Base-by-base conservation (phyloP, 768 basidiomycete species). In the Strobilomyces echinocephalus region DNA sequence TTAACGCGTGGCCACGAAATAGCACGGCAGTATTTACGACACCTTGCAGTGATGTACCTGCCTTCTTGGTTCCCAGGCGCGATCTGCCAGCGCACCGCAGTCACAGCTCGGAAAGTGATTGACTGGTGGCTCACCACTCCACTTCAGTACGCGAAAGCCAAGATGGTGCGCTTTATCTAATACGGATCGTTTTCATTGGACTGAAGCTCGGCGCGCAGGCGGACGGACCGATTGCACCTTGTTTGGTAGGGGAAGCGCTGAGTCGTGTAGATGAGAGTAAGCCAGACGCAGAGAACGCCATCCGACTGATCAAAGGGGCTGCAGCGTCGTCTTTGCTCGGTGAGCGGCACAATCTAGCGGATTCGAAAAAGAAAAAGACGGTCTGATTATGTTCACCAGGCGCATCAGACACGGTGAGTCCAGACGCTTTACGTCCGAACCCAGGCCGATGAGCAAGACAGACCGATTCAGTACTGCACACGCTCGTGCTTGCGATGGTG, bases 341-440 rank as follows among this genome's bases (percentile, higher is more conserved):
- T 55, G 20, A 36, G 54, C 3, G 24, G 26, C 12, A 8, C 18
- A 40, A 28, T 9, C 38, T 15, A 14, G 14, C 10, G 3, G 40
- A 33, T 41, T 14, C 10, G 5, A 8, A 30, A 3, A 8, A 5
- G n/a, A 8, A 9, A 30, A 35, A 26, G 26, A 47, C 24, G n/a
- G 18, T 26, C 54, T 46, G 36, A 55, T 31, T 4, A 12, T 14
- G 16, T 46, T 21, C n/a, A 12, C 33, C 20, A 55, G 54, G 44
- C 36, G 54, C 39, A 34, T 55, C 50, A 3, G 54, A 55, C 33
- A 55, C 54, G 18, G 50, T 52, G 16, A 53, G 54, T 21, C n/a
- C 8, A 21, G 24, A 30, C 9, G 26, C 20, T 30, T 11, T 3
- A 36, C 4, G 3, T 14, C 28, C 35, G 26, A 31, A 47, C 36